These are phyloP conservation scores for Pyrus hybrid DNA, from an alignment of 331 rosid species.

Conservation along the genomic window DNA sequence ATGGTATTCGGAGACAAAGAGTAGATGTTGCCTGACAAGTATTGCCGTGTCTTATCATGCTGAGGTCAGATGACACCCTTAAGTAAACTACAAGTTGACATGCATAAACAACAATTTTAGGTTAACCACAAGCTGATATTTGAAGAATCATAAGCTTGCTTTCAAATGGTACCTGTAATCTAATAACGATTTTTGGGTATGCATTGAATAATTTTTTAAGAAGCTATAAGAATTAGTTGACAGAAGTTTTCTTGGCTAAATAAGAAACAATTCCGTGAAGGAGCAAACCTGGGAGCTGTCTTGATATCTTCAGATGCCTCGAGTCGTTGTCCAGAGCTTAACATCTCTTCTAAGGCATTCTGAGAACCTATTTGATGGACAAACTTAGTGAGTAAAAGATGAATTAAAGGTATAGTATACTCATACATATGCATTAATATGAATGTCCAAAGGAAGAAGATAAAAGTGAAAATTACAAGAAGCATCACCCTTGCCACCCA, in stretches of 20 bases:
- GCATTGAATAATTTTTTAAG: background rate
- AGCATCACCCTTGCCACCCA: slow-evolving; percentile 35
- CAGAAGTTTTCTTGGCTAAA: background rate
- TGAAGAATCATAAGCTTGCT: background rate
- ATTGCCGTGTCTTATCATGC: background rate
- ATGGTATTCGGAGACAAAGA: background rate
- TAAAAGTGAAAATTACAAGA: background rate
- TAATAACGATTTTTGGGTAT: background rate
- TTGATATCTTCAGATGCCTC: slow-evolving; percentile 23
- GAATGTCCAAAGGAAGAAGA: background rate
- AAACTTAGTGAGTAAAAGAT: slow-evolving; percentile 3
- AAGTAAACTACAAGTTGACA: background rate
- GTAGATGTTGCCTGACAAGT: background rate
- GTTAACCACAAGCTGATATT: background rate
- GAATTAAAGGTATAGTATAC: background rate
- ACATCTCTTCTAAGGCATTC: slow-evolving; percentile 25
- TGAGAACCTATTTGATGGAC: slow-evolving; percentile 30
- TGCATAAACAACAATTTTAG: background rate
- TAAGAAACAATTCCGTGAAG: background rate
- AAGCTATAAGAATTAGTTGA: background rate
- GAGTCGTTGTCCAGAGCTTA: slow-evolving; percentile 22
- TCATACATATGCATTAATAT: background rate
- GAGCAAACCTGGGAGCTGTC: slow-evolving; percentile 28
- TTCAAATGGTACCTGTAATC: background rate
- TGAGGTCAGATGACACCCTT: background rate